Evolutionary conservation across 345 rosid species (phyloP).

Genomic region (Eucalyptus decipiens): DNA sequence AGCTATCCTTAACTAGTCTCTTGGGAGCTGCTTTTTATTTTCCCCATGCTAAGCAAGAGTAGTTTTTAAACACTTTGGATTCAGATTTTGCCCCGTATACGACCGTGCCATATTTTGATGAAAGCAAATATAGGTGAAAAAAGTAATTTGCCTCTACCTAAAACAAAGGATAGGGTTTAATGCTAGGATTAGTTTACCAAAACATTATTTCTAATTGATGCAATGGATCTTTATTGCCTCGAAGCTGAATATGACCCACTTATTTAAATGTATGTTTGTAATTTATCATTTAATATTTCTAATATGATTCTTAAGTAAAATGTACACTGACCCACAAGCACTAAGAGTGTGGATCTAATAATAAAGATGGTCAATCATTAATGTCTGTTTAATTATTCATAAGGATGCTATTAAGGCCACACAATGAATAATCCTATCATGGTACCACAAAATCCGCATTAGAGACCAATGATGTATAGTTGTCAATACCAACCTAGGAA

Average conservation of each 20-base stretch:
- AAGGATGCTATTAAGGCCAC: background rate
- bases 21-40: background rate
- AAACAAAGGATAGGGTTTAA: background rate
- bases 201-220: background rate
- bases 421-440: background rate
- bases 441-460: background rate
- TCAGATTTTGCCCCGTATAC: background rate
- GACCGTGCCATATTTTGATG: background rate
- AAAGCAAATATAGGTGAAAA: background rate
- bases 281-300: background rate
- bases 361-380: background rate
- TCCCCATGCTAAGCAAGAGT: background rate
- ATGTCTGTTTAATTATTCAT: background rate
- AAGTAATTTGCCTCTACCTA: background rate
- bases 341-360: background rate
- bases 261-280: background rate
- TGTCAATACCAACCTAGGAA: background rate
- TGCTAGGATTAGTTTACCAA: background rate
- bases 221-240: background rate
- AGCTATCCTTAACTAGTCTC: background rate
- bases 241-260: background rate
- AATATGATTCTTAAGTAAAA: background rate
- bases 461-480: background rate
- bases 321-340: background rate
- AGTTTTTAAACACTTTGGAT: background rate